Evolutionary conservation across 352 stramenopile genomes (phyloP).

Genomic region (Phytophthora megakarya): DNA sequence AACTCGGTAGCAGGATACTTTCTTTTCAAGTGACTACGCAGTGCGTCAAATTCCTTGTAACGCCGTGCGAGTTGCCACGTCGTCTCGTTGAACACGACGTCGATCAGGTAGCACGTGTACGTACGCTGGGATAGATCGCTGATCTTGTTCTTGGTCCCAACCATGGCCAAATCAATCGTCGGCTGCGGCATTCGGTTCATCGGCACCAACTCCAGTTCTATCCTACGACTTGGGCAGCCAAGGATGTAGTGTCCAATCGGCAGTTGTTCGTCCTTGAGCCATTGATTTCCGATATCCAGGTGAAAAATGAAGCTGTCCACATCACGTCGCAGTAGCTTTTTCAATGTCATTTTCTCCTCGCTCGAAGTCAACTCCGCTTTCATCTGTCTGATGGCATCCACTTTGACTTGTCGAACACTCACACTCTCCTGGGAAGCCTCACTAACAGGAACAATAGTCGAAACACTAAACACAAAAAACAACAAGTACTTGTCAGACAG

Average conservation of each 20-base stretch:
- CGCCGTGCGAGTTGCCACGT: constrained; percentile 69
- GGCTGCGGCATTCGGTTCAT: constrained; percentile 69
- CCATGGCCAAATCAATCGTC: constrained; percentile 62
- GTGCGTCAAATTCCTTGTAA: constrained; percentile 68
- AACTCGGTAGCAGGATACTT: constrained; percentile 48
- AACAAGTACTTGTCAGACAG: background rate
- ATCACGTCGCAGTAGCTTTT: constrained; percentile 32
- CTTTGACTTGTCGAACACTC: constrained; percentile 59
- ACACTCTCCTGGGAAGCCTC: constrained; percentile 41
- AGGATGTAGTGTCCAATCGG: constrained; percentile 50
- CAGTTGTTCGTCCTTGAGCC: constrained; percentile 63
- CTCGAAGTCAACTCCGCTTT: constrained; percentile 31
- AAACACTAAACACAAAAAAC: constrained; percentile 26
- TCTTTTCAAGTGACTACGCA: constrained; percentile 39
- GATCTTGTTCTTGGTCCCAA: constrained; percentile 73
- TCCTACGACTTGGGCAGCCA: constrained; percentile 31
- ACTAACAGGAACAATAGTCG: constrained; percentile 47
- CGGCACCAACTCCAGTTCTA: constrained; percentile 41
- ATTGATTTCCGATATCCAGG: constrained; percentile 39
- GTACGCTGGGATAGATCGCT: constrained; percentile 76
- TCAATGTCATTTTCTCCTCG: constrained; percentile 9
- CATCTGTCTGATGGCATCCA: constrained; percentile 61
- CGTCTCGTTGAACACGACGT: constrained; percentile 72
- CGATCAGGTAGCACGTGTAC: constrained; percentile 76
- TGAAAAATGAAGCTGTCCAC: constrained; percentile 59